phyloP scores from a whole-genome alignment of 2,329 filamentous ascomycete species.

The Daldinia sp. region DNA sequence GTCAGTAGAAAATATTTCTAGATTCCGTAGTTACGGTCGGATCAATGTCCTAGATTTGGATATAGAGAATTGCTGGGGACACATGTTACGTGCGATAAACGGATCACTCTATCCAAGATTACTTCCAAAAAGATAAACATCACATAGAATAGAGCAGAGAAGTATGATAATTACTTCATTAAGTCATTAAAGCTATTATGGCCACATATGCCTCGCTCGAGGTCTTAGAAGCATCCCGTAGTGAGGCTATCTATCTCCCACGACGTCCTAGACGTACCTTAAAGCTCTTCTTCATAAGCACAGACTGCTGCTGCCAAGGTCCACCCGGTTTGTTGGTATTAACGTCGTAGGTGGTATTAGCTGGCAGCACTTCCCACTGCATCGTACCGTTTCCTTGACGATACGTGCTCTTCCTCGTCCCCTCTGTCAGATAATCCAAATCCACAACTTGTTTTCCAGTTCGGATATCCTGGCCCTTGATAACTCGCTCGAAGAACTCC shows the following conservation, averaged over 20 bases:
- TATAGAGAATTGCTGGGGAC: too few species aligned
- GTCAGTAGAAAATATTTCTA: background rate
- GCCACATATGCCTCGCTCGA: background rate
- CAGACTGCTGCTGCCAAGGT: conserved; percentile 43
- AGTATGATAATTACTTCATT: background rate
- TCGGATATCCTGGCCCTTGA: conserved; percentile 62
- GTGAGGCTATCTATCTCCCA: background rate
- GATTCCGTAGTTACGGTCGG: background rate
- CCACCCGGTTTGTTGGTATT: conserved; percentile 49
- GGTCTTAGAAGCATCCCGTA: background rate
- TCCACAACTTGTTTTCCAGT: conserved; percentile 54
- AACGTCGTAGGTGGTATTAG: conserved; percentile 52
- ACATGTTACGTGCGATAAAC: too few species aligned
- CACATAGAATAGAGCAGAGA: too few species aligned
- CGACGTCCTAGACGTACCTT: conserved; percentile 20
- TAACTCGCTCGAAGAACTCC: conserved; percentile 62
- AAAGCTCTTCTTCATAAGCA: conserved; percentile 45
- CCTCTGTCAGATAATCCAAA: conserved; percentile 54
- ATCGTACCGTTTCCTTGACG: conserved; percentile 57
- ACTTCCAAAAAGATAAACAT: background rate
- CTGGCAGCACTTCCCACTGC: conserved; percentile 51
- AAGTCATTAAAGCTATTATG: background rate
- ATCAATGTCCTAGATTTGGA: background rate
- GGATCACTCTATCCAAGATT: background rate
- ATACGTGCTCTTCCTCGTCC: conserved; percentile 58